Base-by-base conservation (phyloP, 306 rosid species). In the Boehmeria nivea region DNA sequence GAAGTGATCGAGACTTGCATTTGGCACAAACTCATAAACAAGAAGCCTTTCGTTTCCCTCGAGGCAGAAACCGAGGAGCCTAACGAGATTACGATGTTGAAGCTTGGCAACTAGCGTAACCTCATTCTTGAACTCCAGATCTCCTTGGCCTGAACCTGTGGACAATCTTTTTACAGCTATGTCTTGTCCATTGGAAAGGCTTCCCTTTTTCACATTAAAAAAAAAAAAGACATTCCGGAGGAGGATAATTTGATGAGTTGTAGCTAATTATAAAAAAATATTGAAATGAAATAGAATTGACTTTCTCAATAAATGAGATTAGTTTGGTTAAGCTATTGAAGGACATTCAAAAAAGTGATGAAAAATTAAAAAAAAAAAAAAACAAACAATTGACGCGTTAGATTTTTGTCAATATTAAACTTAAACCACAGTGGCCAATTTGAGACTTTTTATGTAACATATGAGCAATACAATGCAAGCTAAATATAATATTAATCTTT, bases 111-210 rank as follows among this genome's bases (percentile, higher is more conserved):
- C 26, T 25, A 56, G 42, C 38, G 38, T 1, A 3, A 66, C 47
- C 48, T 46, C 63, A 56, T 46, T 56, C 48, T 56, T 66, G 37
- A 57, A 66, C 27, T 57, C 64, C 0, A 34, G 26, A 14, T 46
- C 58, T 12, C 71, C 71, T 66, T 66, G 71, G 14, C 57, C 65
- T 68, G 79, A 71, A 1, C 31, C 56, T 70, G 76, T 70, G 61
- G 14, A 68, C 16, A 20, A 59, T 28, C 51, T 57, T 25, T 66
- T 66, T 15, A 66, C 64, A 12, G 71, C 71, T 16, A 66, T 48
- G 0, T 46, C 50, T 21, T 66, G 20, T 51, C 64, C 64, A 23
- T 57, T 12, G 0, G 49, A 8, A 70, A 13, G 21, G 17, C 7
- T 65, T 2, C 63, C 55, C 57, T n/a, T 61, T 55, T 1, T 10